Evolutionary conservation across 441 rosid genomes (phyloP).

Genomic region (Populus hybrid): DNA sequence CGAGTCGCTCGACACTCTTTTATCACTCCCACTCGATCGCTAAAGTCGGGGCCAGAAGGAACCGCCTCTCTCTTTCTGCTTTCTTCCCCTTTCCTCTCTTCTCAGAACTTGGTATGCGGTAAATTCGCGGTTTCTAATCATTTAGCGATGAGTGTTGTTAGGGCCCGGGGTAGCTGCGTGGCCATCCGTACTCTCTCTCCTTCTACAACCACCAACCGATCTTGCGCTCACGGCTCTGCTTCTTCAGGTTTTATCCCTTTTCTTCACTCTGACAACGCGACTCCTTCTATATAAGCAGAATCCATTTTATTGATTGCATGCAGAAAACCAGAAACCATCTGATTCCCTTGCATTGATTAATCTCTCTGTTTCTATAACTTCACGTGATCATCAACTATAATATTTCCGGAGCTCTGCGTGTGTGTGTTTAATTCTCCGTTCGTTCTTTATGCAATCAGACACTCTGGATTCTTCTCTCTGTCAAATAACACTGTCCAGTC

Average conservation of each 20-base stretch:
- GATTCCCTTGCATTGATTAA: not conserved
- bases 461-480: not conserved
- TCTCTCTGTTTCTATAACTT: not conserved
- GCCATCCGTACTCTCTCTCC: slow-evolving; percentile 50
- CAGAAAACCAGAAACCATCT: not conserved
- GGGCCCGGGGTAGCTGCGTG: slow-evolving; percentile 47
- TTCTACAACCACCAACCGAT: slow-evolving; percentile 41
- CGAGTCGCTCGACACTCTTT: not conserved
- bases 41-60: slow-evolving; percentile 6
- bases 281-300: not conserved
- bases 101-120: not conserved
- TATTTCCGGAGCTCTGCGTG: not conserved
- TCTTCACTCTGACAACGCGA: not conserved
- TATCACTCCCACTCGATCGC: slow-evolving; percentile 12
- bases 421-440: not conserved
- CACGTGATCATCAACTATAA: not conserved
- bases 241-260: slow-evolving; percentile 35
- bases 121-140: no score
- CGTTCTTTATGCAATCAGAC: not conserved
- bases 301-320: not conserved
- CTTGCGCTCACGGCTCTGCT: slow-evolving; percentile 43
- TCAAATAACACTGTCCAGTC: not conserved
- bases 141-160: slow-evolving; percentile 47
- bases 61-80: not conserved
- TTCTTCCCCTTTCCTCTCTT: not conserved